Conservation (phyloP, 164 flowering plant species). For the Macadamia integrifolia region DNA sequence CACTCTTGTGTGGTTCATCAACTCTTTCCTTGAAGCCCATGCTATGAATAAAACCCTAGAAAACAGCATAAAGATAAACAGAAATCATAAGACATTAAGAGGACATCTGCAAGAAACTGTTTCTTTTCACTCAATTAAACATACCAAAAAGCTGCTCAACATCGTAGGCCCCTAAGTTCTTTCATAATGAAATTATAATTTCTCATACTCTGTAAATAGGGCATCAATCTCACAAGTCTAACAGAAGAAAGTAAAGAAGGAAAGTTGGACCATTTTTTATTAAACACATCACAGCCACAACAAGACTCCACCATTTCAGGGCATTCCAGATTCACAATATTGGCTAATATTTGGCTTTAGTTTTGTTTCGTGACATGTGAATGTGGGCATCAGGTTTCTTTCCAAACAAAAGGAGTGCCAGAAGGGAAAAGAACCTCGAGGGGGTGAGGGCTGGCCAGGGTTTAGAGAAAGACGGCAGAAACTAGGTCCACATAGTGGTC, state of each 20-base stretch:
- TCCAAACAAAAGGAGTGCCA: too few species aligned
- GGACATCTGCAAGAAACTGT: background rate
- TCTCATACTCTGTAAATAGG: background rate
- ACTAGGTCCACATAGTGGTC: too few species aligned
- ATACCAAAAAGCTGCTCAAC: background rate
- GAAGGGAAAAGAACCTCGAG: too few species aligned
- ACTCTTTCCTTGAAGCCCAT: slow-evolving; percentile 41
- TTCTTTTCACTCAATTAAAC: background rate
- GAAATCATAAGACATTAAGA: background rate
- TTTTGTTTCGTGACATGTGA: too few species aligned
- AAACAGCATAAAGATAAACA: slow-evolving; percentile 8
- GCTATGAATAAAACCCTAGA: slow-evolving; percentile 15
- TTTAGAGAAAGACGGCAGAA: too few species aligned
- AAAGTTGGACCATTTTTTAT: background rate
- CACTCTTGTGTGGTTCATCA: slow-evolving; percentile 12
- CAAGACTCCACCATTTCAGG: too few species aligned
- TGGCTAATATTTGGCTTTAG: too few species aligned
- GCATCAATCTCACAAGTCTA: background rate
- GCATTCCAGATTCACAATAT: background rate
- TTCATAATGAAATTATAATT: background rate
- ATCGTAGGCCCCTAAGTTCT: background rate
- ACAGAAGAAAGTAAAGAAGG: background rate
- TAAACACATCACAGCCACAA: too few species aligned
- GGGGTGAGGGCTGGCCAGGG: too few species aligned
- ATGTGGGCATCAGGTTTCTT: too few species aligned